A percentile compares a stretch with the other conserved stretches of the same genome.
phyloP scores from a whole-genome alignment of 2,329 filamentous ascomycete species.

The Fusarium citri region DNA sequence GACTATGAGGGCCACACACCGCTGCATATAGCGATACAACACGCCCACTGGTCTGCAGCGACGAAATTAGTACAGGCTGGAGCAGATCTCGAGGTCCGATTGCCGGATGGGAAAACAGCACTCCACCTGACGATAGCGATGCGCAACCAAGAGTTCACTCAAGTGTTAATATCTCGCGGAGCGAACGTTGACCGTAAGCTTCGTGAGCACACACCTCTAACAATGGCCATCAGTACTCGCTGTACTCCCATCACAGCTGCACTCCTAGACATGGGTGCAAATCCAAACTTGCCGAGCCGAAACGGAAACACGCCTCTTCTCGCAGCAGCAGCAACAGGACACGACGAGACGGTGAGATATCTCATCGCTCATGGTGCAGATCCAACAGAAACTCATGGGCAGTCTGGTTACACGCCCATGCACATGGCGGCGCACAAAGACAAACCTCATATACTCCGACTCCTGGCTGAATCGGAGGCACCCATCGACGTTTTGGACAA shows the following conservation, averaged over 20 bases:
- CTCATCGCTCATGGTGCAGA: slow-evolving; percentile 44
- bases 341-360: slow-evolving; percentile 47
- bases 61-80: slow-evolving; percentile 44
- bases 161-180: slow-evolving; percentile 44
- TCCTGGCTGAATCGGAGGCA: slow-evolving; percentile 40
- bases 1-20: slow-evolving; percentile 45
- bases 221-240: slow-evolving; percentile 45
- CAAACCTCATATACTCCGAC: slow-evolving; percentile 40
- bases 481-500: slow-evolving; percentile 41
- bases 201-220: slow-evolving; percentile 45
- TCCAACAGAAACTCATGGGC: slow-evolving; percentile 34
- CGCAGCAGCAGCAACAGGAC: slow-evolving; percentile 44
- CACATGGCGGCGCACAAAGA: slow-evolving; percentile 48
- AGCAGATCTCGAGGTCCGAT: slow-evolving; percentile 43
- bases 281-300: slow-evolving; percentile 42
- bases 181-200: slow-evolving; percentile 43
- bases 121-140: slow-evolving; percentile 45
- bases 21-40: slow-evolving; percentile 43
- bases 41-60: slow-evolving; percentile 41
- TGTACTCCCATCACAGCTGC: slow-evolving; percentile 45
- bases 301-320: slow-evolving; percentile 47
- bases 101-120: slow-evolving; percentile 45
- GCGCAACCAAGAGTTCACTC: slow-evolving; percentile 46
- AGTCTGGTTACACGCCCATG: slow-evolving; percentile 45
- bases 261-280: slow-evolving; percentile 44